Evolutionary conservation across 352 stramenopile genomes (phyloP).

Genomic region (Pythium plurisporium): DNA sequence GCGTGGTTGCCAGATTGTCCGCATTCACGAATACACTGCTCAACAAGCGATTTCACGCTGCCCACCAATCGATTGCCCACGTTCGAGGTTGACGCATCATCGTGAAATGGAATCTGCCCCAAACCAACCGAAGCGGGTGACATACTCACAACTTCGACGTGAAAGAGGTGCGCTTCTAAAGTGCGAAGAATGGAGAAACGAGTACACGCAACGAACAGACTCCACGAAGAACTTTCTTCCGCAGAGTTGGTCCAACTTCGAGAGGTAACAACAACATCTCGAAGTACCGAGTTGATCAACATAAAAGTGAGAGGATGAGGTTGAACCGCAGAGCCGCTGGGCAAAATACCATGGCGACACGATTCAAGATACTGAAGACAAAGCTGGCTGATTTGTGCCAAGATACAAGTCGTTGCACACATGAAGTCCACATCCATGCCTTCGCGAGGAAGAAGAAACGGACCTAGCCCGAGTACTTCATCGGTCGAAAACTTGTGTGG

Average conservation of each 20-base stretch:
- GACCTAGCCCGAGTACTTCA: slow-evolving; percentile 61
- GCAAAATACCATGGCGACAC: slow-evolving; percentile 58
- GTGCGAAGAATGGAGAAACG: slow-evolving; percentile 62
- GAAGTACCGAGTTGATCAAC: slow-evolving; percentile 79
- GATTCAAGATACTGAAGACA: slow-evolving; percentile 75
- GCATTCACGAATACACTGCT: slow-evolving; percentile 40
- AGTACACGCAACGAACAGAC: slow-evolving; percentile 55
- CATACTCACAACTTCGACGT: slow-evolving; percentile 75
- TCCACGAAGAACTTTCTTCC: slow-evolving; percentile 27
- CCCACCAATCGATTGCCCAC: slow-evolving; percentile 56
- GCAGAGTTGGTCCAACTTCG: slow-evolving; percentile 20
- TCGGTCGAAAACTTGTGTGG: slow-evolving; percentile 59
- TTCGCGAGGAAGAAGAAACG: slow-evolving; percentile 51
- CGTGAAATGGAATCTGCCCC: slow-evolving; percentile 47
- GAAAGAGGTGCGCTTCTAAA: slow-evolving; percentile 81
- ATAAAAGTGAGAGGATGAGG: slow-evolving; percentile 86
- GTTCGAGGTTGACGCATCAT: slow-evolving; percentile 19
- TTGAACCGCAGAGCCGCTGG: slow-evolving; percentile 58
- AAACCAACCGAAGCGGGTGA: slow-evolving; percentile 79
- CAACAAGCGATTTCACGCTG: slow-evolving; percentile 64
- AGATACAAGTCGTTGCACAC: slow-evolving; percentile 46
- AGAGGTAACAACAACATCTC: slow-evolving; percentile 33
- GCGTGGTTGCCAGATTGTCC: slow-evolving; percentile 7
- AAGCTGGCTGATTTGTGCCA: slow-evolving; percentile 59
- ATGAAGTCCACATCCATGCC: slow-evolving; percentile 40